Evolutionary conservation across 169 alveolate species (phyloP).

Genomic region (Eimeria acervulina): DNA sequence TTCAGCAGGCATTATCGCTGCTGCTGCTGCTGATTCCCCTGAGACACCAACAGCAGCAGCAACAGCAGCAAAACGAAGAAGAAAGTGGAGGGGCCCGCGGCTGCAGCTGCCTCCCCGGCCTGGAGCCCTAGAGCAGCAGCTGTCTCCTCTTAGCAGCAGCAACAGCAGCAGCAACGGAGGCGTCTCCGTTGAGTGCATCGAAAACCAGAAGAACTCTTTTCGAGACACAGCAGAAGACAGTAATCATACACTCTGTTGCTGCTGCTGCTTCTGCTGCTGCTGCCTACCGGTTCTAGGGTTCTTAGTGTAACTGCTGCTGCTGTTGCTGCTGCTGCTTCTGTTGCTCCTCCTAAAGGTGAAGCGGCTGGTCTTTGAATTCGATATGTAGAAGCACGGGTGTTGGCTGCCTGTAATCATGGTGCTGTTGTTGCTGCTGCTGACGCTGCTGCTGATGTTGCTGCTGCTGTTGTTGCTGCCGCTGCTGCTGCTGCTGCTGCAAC

Average conservation of each 20-base stretch:
- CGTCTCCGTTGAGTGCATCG: background rate
- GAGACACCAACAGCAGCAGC: background rate
- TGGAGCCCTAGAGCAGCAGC: background rate
- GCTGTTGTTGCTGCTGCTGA: no score
- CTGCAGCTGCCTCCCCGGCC: background rate
- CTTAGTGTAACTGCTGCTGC: constrained; percentile 20
- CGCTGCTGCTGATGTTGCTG: background rate
- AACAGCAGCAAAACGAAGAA: background rate
- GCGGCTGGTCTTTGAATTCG: no score
- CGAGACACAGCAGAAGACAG: background rate
- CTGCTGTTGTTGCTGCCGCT: background rate
- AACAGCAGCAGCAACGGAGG: background rate
- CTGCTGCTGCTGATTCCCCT: constrained; percentile 10
- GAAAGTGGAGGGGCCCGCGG: constrained; percentile 20
- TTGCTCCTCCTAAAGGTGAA: no score
- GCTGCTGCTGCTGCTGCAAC: background rate
- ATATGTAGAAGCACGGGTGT: no score
- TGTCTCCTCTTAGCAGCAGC: background rate
- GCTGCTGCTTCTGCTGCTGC: constrained; percentile 6
- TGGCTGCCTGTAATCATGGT: no score
- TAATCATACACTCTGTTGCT: background rate
- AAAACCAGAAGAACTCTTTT: background rate
- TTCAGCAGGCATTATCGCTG: background rate
- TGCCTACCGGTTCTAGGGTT: no score
- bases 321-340: background rate